phyloP scores from a whole-genome alignment of 2,329 filamentous ascomycete species.

The Ophiostoma triangulosporum region DNA sequence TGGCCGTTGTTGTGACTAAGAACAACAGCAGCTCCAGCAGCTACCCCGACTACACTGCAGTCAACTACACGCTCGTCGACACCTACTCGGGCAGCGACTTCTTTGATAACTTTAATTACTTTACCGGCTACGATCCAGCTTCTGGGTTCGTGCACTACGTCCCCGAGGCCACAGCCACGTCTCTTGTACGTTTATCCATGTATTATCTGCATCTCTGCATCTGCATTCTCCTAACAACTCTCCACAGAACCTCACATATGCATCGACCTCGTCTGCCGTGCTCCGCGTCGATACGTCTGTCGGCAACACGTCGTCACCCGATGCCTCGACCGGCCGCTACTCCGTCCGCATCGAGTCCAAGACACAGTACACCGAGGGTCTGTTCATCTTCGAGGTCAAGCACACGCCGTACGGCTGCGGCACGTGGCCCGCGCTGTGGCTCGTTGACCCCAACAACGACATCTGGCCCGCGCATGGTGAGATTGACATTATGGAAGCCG shows the following conservation, averaged over 20 bases:
- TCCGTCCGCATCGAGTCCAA: constrained; percentile 51
- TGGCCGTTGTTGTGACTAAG: constrained; percentile 27
- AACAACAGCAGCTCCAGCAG: constrained; percentile 22
- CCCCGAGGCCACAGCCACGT: constrained; percentile 25
- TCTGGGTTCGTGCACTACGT: constrained; percentile 42
- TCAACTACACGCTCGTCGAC: constrained; percentile 35
- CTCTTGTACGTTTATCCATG: constrained; percentile 23
- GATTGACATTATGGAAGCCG: constrained; percentile 32
- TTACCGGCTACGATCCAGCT: constrained; percentile 35
- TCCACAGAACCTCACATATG: constrained; percentile 48
- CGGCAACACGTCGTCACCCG: constrained; percentile 29
- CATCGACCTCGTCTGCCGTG: constrained; percentile 37
- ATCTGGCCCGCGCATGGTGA: constrained; percentile 31
- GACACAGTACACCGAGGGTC: constrained; percentile 42
- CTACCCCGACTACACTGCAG: constrained; percentile 34
- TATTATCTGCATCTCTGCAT: background rate
- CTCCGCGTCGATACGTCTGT: constrained; percentile 48
- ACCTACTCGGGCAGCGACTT: constrained; percentile 36
- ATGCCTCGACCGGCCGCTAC: constrained; percentile 45
- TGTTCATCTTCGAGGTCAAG: constrained; percentile 55
- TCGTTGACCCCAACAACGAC: constrained; percentile 40
- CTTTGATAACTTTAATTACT: constrained; percentile 44
- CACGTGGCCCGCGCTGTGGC: constrained; percentile 54
- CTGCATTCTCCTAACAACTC: background rate
- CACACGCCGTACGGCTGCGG: constrained; percentile 51